These are phyloP conservation scores for Mrakiaceae sp. DNA, from an alignment of 1,284 basidiomycete species.

Conservation along the genomic window DNA sequence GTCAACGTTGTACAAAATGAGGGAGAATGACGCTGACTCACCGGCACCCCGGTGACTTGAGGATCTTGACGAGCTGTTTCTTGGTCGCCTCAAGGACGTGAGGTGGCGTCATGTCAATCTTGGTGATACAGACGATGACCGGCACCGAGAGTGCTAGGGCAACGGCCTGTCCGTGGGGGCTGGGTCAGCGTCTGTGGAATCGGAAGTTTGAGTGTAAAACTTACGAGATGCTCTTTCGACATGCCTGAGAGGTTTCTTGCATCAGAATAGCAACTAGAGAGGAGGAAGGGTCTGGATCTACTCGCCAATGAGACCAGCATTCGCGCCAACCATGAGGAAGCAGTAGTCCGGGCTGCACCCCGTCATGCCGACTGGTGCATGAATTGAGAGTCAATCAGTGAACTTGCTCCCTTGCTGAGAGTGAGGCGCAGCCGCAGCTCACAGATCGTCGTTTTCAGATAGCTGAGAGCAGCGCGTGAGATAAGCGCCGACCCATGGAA, in stretches of 20 bases:
- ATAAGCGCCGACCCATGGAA: not conserved
- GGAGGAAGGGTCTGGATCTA: too few species aligned
- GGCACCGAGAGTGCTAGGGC: constrained; percentile 87
- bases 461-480: not conserved
- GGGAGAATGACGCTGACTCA: constrained; percentile 28
- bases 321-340: constrained; percentile 89
- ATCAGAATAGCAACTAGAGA: too few species aligned
- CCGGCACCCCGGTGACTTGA: constrained; percentile 88
- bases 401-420: not conserved
- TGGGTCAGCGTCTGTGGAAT: not conserved
- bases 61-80: constrained; percentile 83
- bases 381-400: not conserved
- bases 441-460: constrained; percentile 13
- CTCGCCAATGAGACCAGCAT: constrained; percentile 69
- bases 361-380: constrained; percentile 6
- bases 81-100: constrained; percentile 82
- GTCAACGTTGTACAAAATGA: not conserved
- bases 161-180: constrained; percentile 38
- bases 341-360: constrained; percentile 83
- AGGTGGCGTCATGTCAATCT: constrained; percentile 97
- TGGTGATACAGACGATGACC: constrained; percentile 87
- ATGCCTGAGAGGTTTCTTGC: constrained; percentile 42
- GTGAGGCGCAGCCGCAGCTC: not conserved
- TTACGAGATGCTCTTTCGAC: constrained; percentile 52
- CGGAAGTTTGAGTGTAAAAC: not conserved